These are phyloP conservation scores for Verbena officinalis DNA, from an alignment of 257 asterid species.

Conservation along the genomic window DNA sequence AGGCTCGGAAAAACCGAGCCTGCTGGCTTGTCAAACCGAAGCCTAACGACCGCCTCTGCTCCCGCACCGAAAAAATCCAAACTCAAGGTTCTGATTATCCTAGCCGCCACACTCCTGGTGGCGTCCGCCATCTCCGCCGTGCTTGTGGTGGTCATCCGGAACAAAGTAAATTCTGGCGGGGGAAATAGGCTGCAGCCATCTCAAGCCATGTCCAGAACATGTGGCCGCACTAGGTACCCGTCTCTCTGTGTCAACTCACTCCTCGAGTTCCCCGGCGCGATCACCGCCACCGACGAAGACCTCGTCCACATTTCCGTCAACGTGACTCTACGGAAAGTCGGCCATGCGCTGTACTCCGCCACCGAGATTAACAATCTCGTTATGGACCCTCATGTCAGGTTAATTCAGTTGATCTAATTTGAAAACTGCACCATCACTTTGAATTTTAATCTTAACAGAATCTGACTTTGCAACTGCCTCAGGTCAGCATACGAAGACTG, in stretches of 20 bases:
- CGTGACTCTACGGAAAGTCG: constrained; percentile 70
- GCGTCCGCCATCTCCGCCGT: constrained; percentile 60
- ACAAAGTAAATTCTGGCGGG: constrained; percentile 28
- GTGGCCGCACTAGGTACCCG: constrained; percentile 71
- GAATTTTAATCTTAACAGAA: not conserved
- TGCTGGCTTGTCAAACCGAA: constrained; percentile 43
- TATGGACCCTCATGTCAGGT: constrained; percentile 68
- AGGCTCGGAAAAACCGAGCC: constrained; percentile 53
- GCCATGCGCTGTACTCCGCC: constrained; percentile 57
- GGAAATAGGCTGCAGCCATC: constrained; percentile 45
- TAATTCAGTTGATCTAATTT: not conserved
- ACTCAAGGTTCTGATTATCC: constrained; percentile 42
- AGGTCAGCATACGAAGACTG: constrained; percentile 88
- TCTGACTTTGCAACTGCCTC: not conserved
- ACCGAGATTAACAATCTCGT: constrained; percentile 57
- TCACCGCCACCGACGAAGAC: constrained; percentile 69
- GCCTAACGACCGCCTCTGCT: constrained; percentile 28
- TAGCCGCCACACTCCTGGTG: constrained; percentile 49
- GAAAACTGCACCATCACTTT: not conserved
- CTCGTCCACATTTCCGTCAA: constrained; percentile 87
- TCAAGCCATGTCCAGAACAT: constrained; percentile 68
- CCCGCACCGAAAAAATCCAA: constrained; percentile 36
- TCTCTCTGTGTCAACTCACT: constrained; percentile 71
- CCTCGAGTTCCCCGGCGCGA: constrained; percentile 83
- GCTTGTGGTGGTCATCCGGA: constrained; percentile 44